Evolutionary conservation across 805 yeast species (phyloP), one percentile per base, ranked within the genome.

Genomic region (Komagataella pastoris): DNA sequence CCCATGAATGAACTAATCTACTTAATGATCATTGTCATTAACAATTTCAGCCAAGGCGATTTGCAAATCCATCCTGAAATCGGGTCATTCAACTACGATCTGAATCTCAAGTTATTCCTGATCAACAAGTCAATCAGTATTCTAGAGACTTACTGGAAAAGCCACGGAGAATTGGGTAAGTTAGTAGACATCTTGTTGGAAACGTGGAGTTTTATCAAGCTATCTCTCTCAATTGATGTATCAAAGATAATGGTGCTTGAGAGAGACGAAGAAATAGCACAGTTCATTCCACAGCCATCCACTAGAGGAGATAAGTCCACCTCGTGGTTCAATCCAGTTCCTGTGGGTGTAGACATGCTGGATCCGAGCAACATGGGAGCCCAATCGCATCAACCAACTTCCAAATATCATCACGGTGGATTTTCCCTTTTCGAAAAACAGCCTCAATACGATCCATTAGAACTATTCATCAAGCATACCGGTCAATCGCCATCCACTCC

Each of bases 1-100:
- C 85, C 85, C 2, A 67, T 79, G 50, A 83, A 80, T 61, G 77
- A 81, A 6, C 70, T 80, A 14, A 74, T 79, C 12, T 60, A 79
- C 51, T 64, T 79, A 54, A 66, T 77, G 56, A 74, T 77, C 12
- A 75, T 79, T 36, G 67, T 80, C 49, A 71, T 77, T 2, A 74
- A 78, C 6, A 81, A 79, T 59, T 66, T 78, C 59, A 74, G 74
- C 53, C 69, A 65, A 17, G 60, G 59, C 1, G 52, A 67, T 14
- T 36, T 19, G 7, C 62, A 59, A 30, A 8, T 17, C 17, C 10
- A 24, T n/a, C n/a, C 18, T 17, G 17, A 43, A 8, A 51, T 5
- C 44, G 53, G 40, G 47, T 50, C 18, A 12, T 52, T 56, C 46
- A 53, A 60, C 46, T 59, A 59, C 52, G 67, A 68, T 53, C 57